Base-by-base conservation (phyloP, 2,329 filamentous ascomycete genomes). In the Neoscytalidium dimidiatum region DNA sequence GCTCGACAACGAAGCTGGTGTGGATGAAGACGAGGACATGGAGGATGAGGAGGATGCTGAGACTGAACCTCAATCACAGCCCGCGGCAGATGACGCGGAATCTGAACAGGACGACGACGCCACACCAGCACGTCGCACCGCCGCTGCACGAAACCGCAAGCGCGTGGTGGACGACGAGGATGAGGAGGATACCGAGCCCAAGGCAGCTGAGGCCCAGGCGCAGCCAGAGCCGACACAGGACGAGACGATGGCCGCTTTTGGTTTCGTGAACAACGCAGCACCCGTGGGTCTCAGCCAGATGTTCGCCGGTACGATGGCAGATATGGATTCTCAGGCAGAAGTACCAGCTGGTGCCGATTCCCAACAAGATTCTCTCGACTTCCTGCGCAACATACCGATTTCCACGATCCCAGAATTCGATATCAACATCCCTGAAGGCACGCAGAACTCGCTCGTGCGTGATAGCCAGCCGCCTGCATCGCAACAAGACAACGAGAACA, bases 221-320 rank as follows among this genome's bases (percentile, higher is more conserved):
- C 60, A 67, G n/a, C 66, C 67, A 5, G 67, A 43, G 35, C 23
- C 52, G 21, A 23, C 31, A 67, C 71, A 49, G 71, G 68, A 14
- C 29, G 72, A 75, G 48, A 66, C 69, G 13, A 75, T 75, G 67
- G 77, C 77, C 9, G 77, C 75, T 6, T 80, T 80, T 66, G 72
- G 79, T 69, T 74, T 82, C 72, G 66, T 74, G 6, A 71, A 72
- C n/a, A 60, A 48, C 31, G 73, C 76, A 44, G 71, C 79, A 60
- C 77, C 82, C 5, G 75, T 96, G 46, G 91, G 92, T 9, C 83
- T 97, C 49, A 96, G 92, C 0, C 94, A 97, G 71, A 94, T 95
- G 67, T 97, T 97, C 74, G 91, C 91, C 4, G 92, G 92, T 13
- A 97, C 93, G 0, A 90, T 97, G 87, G 92, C 91, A 53, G 88